phyloP scores from a whole-genome alignment of 2,329 filamentous ascomycete species.

The Apiospora arundinis region DNA sequence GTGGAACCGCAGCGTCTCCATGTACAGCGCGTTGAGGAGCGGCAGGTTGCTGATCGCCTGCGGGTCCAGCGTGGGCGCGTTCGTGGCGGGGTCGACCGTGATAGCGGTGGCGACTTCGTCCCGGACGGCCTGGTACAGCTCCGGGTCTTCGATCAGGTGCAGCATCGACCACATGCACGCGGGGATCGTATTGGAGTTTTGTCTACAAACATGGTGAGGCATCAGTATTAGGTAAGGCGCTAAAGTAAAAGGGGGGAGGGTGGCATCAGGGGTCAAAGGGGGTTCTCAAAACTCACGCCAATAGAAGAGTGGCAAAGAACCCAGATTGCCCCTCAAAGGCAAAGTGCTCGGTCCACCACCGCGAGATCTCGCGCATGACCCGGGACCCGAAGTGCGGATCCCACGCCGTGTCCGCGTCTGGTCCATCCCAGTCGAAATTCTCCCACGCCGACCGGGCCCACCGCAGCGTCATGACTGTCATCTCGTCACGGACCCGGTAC shows the following conservation, averaged over 20 bases:
- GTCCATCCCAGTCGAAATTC: slow-evolving; percentile 30
- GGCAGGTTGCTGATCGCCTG: slow-evolving; percentile 32
- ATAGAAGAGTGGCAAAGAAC: slow-evolving; percentile 20
- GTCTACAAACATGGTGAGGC: slow-evolving; percentile 16
- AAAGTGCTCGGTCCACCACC: slow-evolving; percentile 29
- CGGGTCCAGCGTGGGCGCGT: slow-evolving; percentile 27
- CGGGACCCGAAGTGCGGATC: slow-evolving; percentile 38
- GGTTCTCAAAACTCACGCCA: slow-evolving; percentile 25
- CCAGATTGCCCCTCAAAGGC: slow-evolving; percentile 27
- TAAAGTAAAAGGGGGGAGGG: too few species aligned
- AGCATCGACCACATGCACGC: slow-evolving; percentile 38
- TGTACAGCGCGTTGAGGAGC: slow-evolving; percentile 36
- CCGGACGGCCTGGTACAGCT: slow-evolving; percentile 30
- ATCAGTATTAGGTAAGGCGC: neutral
- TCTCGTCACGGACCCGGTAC: slow-evolving; percentile 28
- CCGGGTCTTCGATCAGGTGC: slow-evolving; percentile 34
- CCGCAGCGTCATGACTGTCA: slow-evolving; percentile 25
- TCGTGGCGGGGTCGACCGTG: slow-evolving; percentile 25
- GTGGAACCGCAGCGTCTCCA: slow-evolving; percentile 37
- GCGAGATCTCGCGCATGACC: slow-evolving; percentile 30
- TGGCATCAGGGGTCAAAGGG: neutral
- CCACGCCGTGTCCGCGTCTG: slow-evolving; percentile 31
- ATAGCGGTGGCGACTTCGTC: slow-evolving; percentile 30
- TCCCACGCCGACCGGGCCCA: slow-evolving; percentile 26
- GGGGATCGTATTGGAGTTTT: slow-evolving; percentile 39